These are phyloP conservation scores for Paecilomyces variotii DNA, from an alignment of 2,329 filamentous ascomycete genomes.

Conservation along the genomic window DNA sequence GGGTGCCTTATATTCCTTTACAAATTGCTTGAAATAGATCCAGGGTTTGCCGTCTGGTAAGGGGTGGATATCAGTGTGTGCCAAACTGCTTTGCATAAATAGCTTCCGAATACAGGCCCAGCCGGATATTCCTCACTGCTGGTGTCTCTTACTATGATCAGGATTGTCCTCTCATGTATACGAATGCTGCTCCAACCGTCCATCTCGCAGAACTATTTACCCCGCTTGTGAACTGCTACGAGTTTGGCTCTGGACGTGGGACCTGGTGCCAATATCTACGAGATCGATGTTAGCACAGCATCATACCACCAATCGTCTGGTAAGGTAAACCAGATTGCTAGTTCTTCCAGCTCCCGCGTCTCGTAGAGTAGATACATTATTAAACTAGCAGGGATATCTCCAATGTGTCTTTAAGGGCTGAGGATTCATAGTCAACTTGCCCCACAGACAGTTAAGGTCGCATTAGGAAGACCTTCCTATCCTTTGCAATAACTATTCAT, in stretches of 20 bases:
- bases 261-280: neutral
- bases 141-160: neutral
- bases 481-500: neutral
- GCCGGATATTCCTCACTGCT: neutral
- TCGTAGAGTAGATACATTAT: neutral
- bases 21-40: constrained; percentile 50
- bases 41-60: constrained; percentile 50
- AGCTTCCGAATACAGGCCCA: neutral
- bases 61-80: constrained; percentile 48
- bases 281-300: neutral
- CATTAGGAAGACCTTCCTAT: neutral
- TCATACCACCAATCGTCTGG: neutral
- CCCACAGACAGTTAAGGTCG: neutral
- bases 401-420: neutral
- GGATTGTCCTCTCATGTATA: neutral
- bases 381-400: neutral
- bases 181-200: neutral
- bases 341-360: neutral
- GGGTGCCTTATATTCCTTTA: constrained; percentile 41
- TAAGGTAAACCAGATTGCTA: neutral
- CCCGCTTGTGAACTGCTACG: neutral
- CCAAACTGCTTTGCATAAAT: neutral
- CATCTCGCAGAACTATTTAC: neutral
- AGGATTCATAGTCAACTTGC: neutral
- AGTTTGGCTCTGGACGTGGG: neutral